phyloP scores from a whole-genome alignment of 2,329 filamentous ascomycete species.

The Lecanicillium sp. region DNA sequence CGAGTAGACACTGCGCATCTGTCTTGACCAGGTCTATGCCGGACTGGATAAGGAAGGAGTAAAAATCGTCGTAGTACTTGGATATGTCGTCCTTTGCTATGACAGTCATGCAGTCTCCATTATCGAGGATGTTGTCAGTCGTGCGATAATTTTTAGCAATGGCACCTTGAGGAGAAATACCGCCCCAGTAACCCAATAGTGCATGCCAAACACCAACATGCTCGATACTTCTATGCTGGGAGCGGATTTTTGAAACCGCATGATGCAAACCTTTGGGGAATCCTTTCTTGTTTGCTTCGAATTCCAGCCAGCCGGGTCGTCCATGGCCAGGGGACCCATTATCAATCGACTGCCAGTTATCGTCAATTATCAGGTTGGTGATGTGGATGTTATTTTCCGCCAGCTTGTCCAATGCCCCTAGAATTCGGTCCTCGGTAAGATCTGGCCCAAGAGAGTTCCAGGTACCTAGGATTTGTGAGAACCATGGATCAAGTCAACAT shows the following conservation, averaged over 20 bases:
- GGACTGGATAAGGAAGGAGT: constrained; percentile 63
- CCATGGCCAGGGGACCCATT: constrained; percentile 26
- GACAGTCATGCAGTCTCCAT: constrained; percentile 53
- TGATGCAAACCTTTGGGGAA: constrained; percentile 77
- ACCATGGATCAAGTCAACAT: no score
- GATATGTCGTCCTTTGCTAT: constrained; percentile 67
- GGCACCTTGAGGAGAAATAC: constrained; percentile 65
- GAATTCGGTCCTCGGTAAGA: constrained; percentile 72
- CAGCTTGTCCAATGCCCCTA: constrained; percentile 65
- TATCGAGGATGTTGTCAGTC: constrained; percentile 44
- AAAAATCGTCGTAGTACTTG: constrained; percentile 86
- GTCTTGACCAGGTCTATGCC: constrained; percentile 88
- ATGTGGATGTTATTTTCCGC: constrained; percentile 67
- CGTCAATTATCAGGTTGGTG: constrained; percentile 86
- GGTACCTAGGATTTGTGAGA: constrained; percentile 46
- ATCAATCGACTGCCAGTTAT: constrained; percentile 85
- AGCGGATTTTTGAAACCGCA: constrained; percentile 61
- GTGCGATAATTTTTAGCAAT: constrained; percentile 77
- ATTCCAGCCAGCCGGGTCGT: constrained; percentile 64
- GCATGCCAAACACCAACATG: constrained; percentile 95
- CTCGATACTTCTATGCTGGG: constrained; percentile 62
- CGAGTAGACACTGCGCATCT: constrained; percentile 85
- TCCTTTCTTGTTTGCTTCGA: constrained; percentile 72
- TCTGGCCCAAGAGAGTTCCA: constrained; percentile 90
- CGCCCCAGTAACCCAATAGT: constrained; percentile 84